Evolutionary conservation across 2,329 filamentous ascomycete species (phyloP).

Genomic region (Aspergillus glaucus): DNA sequence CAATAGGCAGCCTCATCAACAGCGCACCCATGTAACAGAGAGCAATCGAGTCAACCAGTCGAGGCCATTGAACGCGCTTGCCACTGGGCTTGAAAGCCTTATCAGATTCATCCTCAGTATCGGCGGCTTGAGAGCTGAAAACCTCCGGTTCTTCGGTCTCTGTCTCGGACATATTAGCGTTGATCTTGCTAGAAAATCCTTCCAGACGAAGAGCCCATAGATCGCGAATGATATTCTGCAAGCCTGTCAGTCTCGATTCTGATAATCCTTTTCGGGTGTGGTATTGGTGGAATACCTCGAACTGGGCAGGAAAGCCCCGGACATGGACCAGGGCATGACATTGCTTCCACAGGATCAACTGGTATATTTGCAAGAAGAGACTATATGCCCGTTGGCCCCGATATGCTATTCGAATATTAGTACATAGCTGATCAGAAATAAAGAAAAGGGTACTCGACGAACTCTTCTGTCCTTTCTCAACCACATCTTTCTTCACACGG

Average conservation of each 20-base stretch:
- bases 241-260: slow-evolving; percentile 6
- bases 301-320: slow-evolving; percentile 61
- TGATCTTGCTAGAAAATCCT: slow-evolving; percentile 45
- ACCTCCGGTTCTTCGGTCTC: slow-evolving; percentile 36
- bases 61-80: slow-evolving; percentile 48
- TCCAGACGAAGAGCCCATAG: slow-evolving; percentile 74
- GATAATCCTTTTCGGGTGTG: background rate
- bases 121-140: slow-evolving; percentile 55
- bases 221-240: slow-evolving; percentile 62
- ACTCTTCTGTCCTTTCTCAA: slow-evolving; percentile 48
- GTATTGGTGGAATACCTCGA: slow-evolving; percentile 52
- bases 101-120: slow-evolving; percentile 39
- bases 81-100: slow-evolving; percentile 27
- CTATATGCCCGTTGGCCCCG: slow-evolving; percentile 63
- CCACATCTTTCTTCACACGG: slow-evolving; percentile 49
- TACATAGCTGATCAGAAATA: slow-evolving; percentile 9
- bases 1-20: slow-evolving; percentile 69
- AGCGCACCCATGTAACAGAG: slow-evolving; percentile 75
- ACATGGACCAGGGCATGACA: slow-evolving; percentile 63
- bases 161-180: slow-evolving; percentile 28
- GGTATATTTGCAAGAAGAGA: slow-evolving; percentile 76
- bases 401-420: slow-evolving; percentile 47
- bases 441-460: slow-evolving; percentile 13
- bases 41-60: slow-evolving; percentile 65
- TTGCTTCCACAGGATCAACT: slow-evolving; percentile 79